phyloP scores from a whole-genome alignment of 441 rosid species.

The Erodium trifolium region DNA sequence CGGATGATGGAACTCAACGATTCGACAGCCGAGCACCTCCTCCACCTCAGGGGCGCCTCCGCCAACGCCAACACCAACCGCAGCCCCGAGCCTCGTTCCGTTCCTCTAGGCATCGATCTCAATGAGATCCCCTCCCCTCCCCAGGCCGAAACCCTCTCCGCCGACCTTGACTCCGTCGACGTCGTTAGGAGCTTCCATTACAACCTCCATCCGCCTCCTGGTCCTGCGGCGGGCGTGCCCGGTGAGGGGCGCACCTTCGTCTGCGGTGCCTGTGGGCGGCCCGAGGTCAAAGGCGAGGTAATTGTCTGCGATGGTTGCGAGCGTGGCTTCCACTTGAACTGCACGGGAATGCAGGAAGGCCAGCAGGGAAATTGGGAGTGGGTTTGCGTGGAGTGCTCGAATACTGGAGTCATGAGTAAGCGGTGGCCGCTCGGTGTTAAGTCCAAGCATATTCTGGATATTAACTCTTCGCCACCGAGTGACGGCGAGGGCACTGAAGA shows the following conservation, averaged over 20 bases:
- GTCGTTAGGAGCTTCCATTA: conserved; percentile 53
- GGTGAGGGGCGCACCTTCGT: conserved; percentile 19
- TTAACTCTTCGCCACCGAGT: conserved; percentile 82
- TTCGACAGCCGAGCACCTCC: conserved; percentile 21
- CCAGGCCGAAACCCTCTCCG: conserved; percentile 24
- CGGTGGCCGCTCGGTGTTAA: conserved; percentile 80
- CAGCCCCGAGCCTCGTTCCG: neutral
- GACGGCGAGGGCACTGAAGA: conserved; percentile 48
- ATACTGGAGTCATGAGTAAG: conserved; percentile 51
- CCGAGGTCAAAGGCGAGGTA: conserved; percentile 38
- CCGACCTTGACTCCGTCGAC: conserved; percentile 37
- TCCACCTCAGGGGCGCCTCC: too few relatives aligned
- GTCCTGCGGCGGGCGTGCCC: conserved; percentile 33
- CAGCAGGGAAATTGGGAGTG: conserved; percentile 44
- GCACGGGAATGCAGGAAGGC: conserved; percentile 35
- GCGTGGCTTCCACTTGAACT: conserved; percentile 57
- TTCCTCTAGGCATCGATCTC: conserved; percentile 69
- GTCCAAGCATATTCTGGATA: conserved; percentile 61
- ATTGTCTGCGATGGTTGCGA: conserved; percentile 87
- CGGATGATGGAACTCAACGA: conserved; percentile 51
- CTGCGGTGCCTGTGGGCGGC: conserved; percentile 53
- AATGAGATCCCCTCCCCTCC: conserved; percentile 72
- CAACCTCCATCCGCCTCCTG: conserved; percentile 45
- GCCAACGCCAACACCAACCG: too few relatives aligned
- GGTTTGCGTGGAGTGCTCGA: conserved; percentile 56